A percentile compares a stretch with the other conserved stretches of the same genome.
These are phyloP conservation scores for Suillus placidus DNA, from an alignment of 768 basidiomycete genomes.

Conservation along the genomic window DNA sequence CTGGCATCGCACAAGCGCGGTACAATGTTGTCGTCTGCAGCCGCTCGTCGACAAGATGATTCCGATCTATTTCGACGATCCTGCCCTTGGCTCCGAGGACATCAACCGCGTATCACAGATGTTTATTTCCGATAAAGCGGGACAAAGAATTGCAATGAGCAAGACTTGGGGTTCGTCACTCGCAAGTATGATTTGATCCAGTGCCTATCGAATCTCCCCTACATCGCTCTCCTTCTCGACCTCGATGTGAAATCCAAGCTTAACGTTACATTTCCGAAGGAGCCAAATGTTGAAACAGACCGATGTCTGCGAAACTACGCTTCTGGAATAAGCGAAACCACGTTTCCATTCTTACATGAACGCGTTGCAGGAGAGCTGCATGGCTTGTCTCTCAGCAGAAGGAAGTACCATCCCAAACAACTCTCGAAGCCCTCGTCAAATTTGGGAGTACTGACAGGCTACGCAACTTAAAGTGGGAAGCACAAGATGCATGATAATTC, in stretches of 20 bases:
- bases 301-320: not conserved
- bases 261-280: not conserved
- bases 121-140: slow-evolving; percentile 22
- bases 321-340: not conserved
- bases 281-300: not conserved
- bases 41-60: slow-evolving; percentile 16
- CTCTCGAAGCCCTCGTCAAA: no score
- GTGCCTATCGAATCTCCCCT: not conserved
- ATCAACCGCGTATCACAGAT: slow-evolving; percentile 12
- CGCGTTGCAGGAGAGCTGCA: no score
- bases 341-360: no score
- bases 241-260: not conserved
- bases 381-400: no score
- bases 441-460: no score
- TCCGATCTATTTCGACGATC: slow-evolving; percentile 17
- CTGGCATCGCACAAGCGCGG: not conserved
- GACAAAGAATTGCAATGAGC: not conserved
- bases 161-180: not conserved
- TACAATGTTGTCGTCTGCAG: slow-evolving; percentile 21
- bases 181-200: not conserved
- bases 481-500: no score
- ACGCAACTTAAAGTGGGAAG: no score
- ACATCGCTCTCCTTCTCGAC: slow-evolving; percentile 4
- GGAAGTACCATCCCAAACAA: no score
- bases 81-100: not conserved